phyloP scores from a whole-genome alignment of 106 monocot genomes.

The Dioscorea dumetorum region DNA sequence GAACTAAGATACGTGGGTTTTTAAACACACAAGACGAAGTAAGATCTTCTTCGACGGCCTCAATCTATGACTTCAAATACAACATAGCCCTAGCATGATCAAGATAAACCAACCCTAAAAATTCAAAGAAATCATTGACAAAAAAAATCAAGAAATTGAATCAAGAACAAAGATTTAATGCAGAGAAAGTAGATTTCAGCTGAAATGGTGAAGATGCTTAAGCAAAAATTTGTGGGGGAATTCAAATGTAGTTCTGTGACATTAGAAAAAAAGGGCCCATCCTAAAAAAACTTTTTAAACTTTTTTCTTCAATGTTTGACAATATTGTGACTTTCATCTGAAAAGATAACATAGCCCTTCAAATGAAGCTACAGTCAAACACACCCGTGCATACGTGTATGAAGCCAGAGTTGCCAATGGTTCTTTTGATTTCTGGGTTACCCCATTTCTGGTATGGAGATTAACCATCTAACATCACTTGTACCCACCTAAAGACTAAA shows the following conservation, averaged over 20 bases:
- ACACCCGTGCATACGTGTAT: constrained; percentile 63
- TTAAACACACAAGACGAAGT: constrained; percentile 71
- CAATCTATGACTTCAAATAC: constrained; percentile 81
- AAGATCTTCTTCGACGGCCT: constrained; percentile 57
- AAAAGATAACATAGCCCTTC: background rate
- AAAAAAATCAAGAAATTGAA: background rate
- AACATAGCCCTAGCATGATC: constrained; percentile 88
- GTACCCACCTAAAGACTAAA: constrained; percentile 84
- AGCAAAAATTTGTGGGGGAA: too few species aligned
- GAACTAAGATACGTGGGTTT: constrained; percentile 84
- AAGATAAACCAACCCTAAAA: constrained; percentile 70
- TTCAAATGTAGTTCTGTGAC: too few species aligned
- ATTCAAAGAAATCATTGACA: too few species aligned
- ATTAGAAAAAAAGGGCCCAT: too few species aligned
- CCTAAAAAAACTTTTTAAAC: too few species aligned
- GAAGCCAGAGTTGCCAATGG: constrained; percentile 89
- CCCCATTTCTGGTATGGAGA: constrained; percentile 40
- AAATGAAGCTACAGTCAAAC: background rate
- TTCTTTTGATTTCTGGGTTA: constrained; percentile 50
- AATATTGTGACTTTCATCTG: background rate
- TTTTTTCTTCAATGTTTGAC: too few species aligned
- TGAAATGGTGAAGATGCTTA: too few species aligned
- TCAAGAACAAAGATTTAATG: background rate
- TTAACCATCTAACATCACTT: constrained; percentile 95
- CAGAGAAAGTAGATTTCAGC: too few species aligned